Evolutionary conservation across 1,284 basidiomycete species (phyloP), one percentile per base, ranked within the genome.

Genomic region (Apiotrichum brassicae): DNA sequence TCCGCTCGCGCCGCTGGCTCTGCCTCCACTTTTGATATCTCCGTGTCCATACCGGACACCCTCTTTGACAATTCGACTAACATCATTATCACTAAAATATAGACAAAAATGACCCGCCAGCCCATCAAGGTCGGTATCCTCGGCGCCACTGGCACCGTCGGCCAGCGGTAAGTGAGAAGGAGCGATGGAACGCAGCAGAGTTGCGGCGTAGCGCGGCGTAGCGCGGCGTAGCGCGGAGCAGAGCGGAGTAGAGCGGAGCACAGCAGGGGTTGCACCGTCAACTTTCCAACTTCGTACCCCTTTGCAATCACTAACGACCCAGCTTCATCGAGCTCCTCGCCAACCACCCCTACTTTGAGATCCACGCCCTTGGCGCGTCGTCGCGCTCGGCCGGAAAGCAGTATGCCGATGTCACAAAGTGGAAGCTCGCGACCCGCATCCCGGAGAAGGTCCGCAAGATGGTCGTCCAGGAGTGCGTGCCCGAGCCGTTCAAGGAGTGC

Each of bases 91-190:
- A n/a, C n/a, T 30, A 30, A 30, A 30, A 30, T 8, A 30, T 9
- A 8, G 14, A 30, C 28, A 32, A 25, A 23, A 45, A 61, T 62
- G 61, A 43, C 55, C 18, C 49, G 54, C 9, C 53, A 54, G 39
- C 71, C 78, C 63, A 74, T 91, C 76, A 86, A 87, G 60, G 92
- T 98, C 58, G 94, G 90, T 58, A 79, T 99, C 52, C 81, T 98
- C 18, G 94, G 94, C 42, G 95, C 95, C 6, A 99, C 95, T 0
- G 95, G 93, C 72, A 94, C 89, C 43, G 92, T 97, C 49, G 92
- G 92, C 20, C 92, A 97, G 74, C 82, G 89, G 51, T 70, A 39
- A 52, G 64, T 58, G 14, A 2, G 7, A 19, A 7, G 6, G 34
- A 30, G 36, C 9, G 42, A 34, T 8, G 18, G 23, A 16, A 25